Percentiles rank a stretch among this genome's conserved stretches.
Conservation (phyloP, 306 rosid species). For the Herpetospermum pedunculosum region DNA sequence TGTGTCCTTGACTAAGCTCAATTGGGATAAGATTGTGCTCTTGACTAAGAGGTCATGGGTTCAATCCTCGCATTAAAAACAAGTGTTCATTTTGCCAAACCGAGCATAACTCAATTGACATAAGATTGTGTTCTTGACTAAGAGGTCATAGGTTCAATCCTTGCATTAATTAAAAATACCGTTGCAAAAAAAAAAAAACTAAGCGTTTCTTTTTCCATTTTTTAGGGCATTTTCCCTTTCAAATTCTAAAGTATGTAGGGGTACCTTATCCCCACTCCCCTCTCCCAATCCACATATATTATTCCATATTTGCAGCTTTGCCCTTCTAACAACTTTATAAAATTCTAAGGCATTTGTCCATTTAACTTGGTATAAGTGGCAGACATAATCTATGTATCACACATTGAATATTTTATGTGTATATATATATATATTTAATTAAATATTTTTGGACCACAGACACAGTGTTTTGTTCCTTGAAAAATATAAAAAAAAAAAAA, state of each 20-base stretch:
- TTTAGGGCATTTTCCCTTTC: not conserved
- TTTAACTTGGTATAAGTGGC: conserved; percentile 11
- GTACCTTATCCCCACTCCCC: conserved; percentile 1
- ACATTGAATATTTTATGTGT: not conserved
- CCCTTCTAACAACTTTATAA: not conserved
- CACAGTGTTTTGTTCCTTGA: not conserved
- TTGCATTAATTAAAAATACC: no score
- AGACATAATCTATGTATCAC: conserved; percentile 3
- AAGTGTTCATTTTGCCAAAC: no score
- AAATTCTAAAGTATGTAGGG: not conserved
- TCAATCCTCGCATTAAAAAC: no score
- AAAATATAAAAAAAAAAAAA: not conserved
- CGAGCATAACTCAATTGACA: no score
- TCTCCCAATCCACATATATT: conserved; percentile 1
- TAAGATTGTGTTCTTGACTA: no score
- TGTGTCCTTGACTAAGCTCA: no score
- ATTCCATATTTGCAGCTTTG: conserved; percentile 5
- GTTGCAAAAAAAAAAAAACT: no score
- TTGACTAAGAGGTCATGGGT: no score
- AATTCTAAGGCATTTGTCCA: conserved; percentile 5
- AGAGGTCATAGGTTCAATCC: no score
- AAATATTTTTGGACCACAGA: not conserved
- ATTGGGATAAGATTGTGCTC: no score
- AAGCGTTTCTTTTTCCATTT: not conserved
- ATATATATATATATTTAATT: not conserved